phyloP scores from a whole-genome alignment of 257 asterid species.

The Schizonepeta tenuifolia region DNA sequence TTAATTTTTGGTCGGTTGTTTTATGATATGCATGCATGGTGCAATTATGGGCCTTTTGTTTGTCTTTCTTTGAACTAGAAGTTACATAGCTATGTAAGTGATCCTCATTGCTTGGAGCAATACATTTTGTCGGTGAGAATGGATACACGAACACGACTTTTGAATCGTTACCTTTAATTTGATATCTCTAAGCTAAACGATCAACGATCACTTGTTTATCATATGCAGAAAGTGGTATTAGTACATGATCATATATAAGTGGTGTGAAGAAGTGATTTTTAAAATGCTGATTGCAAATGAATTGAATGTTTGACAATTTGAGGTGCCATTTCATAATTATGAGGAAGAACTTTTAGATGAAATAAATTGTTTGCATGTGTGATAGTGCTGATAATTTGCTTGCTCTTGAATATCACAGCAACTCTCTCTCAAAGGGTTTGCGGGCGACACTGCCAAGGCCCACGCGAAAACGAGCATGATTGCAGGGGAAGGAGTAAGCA shows the following conservation, averaged over 20 bases:
- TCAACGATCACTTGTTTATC: no score
- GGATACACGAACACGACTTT: no score
- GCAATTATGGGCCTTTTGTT: neutral
- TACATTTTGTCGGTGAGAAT: no score
- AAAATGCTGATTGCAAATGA: no score
- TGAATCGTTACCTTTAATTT: no score
- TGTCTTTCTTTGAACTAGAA: neutral
- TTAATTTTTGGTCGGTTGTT: neutral
- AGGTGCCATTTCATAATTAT: neutral
- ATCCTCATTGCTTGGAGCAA: no score
- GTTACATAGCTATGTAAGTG: no score
- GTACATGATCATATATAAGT: no score
- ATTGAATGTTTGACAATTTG: neutral
- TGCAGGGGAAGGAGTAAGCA: conserved; percentile 99
- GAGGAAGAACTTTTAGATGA: neutral
- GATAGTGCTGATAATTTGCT: neutral
- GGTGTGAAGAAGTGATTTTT: no score
- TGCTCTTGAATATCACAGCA: conserved; percentile 55
- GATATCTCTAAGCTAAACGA: no score
- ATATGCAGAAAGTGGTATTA: no score
- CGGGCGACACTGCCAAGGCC: conserved; percentile 98
- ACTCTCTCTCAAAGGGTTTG: conserved; percentile 94
- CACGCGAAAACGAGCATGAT: conserved; percentile 99
- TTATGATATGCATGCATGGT: neutral
- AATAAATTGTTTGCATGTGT: neutral